Percentiles rank a stretch among this genome's conserved stretches.
Evolutionary conservation across 2,329 filamentous ascomycete genomes (phyloP).

Genomic region (Parasarocladium wereldwijsianum): DNA sequence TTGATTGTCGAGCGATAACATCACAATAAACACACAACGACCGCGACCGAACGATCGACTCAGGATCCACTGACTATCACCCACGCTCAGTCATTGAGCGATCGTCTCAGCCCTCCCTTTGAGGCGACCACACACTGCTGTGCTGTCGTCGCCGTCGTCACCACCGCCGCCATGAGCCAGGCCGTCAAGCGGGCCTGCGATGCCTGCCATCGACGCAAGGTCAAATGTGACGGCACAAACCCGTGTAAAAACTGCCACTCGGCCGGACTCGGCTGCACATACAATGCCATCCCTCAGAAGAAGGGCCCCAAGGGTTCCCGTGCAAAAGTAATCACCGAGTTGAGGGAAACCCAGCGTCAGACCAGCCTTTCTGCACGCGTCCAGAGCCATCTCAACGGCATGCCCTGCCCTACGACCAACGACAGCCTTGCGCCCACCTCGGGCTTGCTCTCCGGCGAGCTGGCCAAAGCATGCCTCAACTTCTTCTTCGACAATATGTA

Average conservation of each 20-base stretch:
- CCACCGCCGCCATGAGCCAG: constrained; percentile 26
- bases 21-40: no score
- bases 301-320: constrained; percentile 62
- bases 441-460: constrained; percentile 43
- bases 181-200: constrained; percentile 52
- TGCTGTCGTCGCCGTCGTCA: not conserved
- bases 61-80: not conserved
- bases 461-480: constrained; percentile 50
- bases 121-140: not conserved
- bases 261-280: constrained; percentile 54
- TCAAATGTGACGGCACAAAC: constrained; percentile 57
- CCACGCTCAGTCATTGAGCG: not conserved
- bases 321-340: constrained; percentile 61
- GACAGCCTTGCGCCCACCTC: constrained; percentile 38
- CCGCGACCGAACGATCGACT: no score
- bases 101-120: constrained; percentile 5
- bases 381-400: constrained; percentile 43
- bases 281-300: constrained; percentile 62
- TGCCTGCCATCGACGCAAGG: constrained; percentile 60
- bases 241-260: constrained; percentile 58
- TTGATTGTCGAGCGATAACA: no score
- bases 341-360: constrained; percentile 54
- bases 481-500: constrained; percentile 59
- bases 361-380: constrained; percentile 48
- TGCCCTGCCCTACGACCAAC: constrained; percentile 31